Conservation (phyloP, 768 basidiomycete species). For the Rhodosporidiobolus odoratus region DNA sequence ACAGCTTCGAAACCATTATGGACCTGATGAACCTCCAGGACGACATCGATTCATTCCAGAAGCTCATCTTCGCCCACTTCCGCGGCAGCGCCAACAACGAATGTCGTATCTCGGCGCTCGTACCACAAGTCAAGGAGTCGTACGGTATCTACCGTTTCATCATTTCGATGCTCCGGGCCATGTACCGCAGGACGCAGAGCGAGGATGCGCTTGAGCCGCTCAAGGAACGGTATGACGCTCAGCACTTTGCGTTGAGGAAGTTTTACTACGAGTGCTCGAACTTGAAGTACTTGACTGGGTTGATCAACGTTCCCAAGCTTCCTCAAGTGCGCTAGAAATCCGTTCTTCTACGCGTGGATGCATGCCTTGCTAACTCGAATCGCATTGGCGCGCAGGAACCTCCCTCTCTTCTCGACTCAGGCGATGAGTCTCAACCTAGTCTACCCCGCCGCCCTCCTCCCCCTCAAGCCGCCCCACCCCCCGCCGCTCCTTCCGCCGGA, state of each 20-base stretch:
- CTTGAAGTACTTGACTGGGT: slow-evolving; percentile 90
- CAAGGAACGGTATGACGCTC: slow-evolving; percentile 75
- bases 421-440: slow-evolving; percentile 75
- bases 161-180: slow-evolving; percentile 95
- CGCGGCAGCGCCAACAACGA: slow-evolving; percentile 87
- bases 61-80: slow-evolving; percentile 94
- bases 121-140: slow-evolving; percentile 96
- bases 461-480: slow-evolving; percentile 54
- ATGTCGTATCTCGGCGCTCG: slow-evolving; percentile 89
- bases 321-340: slow-evolving; percentile 69
- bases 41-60: slow-evolving; percentile 97
- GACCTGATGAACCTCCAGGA: slow-evolving; percentile 98
- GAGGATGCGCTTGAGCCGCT: slow-evolving; percentile 83
- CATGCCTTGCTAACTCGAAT: background rate
- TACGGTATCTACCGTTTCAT: slow-evolving; percentile 99
- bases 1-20: slow-evolving; percentile 91
- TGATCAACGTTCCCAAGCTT: slow-evolving; percentile 97
- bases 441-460: slow-evolving; percentile 74
- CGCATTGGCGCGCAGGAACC: slow-evolving; percentile 63
- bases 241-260: slow-evolving; percentile 87
- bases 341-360: slow-evolving; percentile 39
- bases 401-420: slow-evolving; percentile 82
- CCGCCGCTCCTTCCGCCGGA: slow-evolving; percentile 61
- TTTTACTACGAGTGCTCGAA: slow-evolving; percentile 99
- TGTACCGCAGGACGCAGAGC: slow-evolving; percentile 88